Evolutionary conservation across 2,329 filamentous ascomycete genomes (phyloP).

Genomic region (Venturia effusa): DNA sequence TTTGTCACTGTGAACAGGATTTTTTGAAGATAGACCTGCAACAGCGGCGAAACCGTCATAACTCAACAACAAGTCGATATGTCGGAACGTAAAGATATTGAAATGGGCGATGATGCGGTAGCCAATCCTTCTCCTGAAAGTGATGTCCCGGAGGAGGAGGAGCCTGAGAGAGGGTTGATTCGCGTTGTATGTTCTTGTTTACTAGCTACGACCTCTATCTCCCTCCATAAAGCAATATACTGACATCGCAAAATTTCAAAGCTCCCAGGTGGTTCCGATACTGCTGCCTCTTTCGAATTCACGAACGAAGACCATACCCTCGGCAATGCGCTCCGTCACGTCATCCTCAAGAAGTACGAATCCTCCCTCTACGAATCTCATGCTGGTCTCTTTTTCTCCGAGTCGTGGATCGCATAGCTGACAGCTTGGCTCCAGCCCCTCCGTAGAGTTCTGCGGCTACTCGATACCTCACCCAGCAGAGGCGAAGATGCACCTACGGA

Average conservation of each 20-base stretch:
- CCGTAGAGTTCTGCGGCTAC: constrained; percentile 97
- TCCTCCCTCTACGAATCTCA: not conserved
- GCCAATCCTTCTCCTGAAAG: constrained; percentile 39
- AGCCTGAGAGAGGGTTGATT: constrained; percentile 19
- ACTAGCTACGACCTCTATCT: not conserved
- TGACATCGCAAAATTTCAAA: constrained; percentile 27
- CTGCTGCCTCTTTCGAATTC: constrained; percentile 91
- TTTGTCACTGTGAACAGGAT: no score
- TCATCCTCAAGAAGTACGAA: constrained; percentile 96
- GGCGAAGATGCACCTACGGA: constrained; percentile 90
- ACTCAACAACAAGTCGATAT: constrained; percentile 9
- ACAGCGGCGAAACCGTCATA: not conserved
- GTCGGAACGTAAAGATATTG: constrained; percentile 17
- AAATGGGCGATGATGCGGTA: constrained; percentile 27
- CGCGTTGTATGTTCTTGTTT: not conserved
- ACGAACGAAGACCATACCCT: constrained; percentile 89
- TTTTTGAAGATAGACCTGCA: not conserved
- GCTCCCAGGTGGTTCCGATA: constrained; percentile 75
- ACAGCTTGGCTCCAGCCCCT: constrained; percentile 48
- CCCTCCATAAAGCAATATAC: not conserved
- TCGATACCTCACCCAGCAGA: constrained; percentile 96
- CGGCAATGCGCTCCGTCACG: constrained; percentile 84
- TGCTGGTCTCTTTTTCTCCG: not conserved
- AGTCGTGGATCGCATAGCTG: not conserved
- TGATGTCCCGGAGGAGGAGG: constrained; percentile 39